Evolutionary conservation across 768 basidiomycete genomes (phyloP).

Genomic region (Exsudoporus frostii): DNA sequence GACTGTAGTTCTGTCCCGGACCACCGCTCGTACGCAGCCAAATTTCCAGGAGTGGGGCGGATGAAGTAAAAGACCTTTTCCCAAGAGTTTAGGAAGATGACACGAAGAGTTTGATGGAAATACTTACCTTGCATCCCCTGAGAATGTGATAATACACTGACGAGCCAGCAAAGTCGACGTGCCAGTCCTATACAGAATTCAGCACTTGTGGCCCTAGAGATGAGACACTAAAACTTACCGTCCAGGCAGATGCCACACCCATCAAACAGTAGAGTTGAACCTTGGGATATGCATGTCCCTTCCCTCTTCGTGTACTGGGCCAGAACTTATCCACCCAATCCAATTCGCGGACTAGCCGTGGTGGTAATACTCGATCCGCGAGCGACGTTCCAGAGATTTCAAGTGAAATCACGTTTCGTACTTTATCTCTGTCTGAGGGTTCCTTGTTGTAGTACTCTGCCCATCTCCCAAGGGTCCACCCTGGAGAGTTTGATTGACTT

Average conservation of each 20-base stretch:
- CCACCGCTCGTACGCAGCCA: slow-evolving; percentile 91
- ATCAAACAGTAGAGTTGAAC: slow-evolving; percentile 97
- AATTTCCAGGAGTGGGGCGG: slow-evolving; percentile 78
- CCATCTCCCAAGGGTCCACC: slow-evolving; percentile 92
- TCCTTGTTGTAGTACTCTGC: slow-evolving; percentile 78
- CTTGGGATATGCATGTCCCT: slow-evolving; percentile 79
- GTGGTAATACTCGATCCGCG: slow-evolving; percentile 76
- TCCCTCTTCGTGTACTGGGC: slow-evolving; percentile 75
- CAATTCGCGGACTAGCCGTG: slow-evolving; percentile 78
- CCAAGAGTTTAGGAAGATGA: neutral
- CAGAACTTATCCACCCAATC: slow-evolving; percentile 98
- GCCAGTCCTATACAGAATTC: slow-evolving; percentile 75
- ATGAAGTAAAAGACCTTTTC: slow-evolving; percentile 93
- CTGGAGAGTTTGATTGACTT: slow-evolving; percentile 77
- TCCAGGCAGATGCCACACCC: slow-evolving; percentile 93
- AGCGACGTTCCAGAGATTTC: slow-evolving; percentile 88
- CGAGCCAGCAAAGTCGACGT: slow-evolving; percentile 95
- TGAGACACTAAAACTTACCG: slow-evolving; percentile 50
- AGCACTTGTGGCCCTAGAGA: neutral
- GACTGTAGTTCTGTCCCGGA: slow-evolving; percentile 90
- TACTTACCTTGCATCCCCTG: slow-evolving; percentile 70
- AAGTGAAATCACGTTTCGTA: slow-evolving; percentile 92
- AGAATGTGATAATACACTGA: slow-evolving; percentile 98
- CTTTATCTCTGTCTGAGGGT: slow-evolving; percentile 70
- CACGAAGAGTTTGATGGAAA: neutral